Conservation (phyloP, 1,139 yeast genomes). For the Candida pseudocylindracea region DNA sequence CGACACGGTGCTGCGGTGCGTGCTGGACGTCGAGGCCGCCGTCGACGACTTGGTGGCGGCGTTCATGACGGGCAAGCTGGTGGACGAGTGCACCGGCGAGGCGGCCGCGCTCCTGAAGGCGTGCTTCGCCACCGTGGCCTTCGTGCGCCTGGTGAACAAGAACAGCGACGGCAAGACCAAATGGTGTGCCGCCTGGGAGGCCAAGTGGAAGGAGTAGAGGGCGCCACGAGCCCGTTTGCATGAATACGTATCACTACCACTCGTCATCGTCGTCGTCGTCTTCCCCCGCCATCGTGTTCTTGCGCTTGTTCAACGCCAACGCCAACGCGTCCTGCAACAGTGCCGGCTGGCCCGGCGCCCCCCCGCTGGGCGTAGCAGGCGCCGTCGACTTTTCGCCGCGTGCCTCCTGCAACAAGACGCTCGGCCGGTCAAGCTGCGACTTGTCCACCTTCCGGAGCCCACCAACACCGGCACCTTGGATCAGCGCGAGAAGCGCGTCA, state of each 20-base stretch:
- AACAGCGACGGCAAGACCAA: conserved; percentile 17
- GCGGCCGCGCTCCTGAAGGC: conserved; percentile 9
- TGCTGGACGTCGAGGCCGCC: conserved; percentile 7
- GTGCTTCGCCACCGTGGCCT: conserved; percentile 11
- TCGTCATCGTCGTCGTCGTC: conserved; percentile 77
- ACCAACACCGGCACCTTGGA: conserved; percentile 44
- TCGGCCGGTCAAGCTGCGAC: conserved; percentile 60
- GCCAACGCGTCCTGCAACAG: conserved; percentile 74
- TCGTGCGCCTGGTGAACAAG: conserved; percentile 16
- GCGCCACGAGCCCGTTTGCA: conserved; percentile 1
- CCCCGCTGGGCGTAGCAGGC: conserved; percentile 12
- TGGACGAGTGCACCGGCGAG: conserved; percentile 9
- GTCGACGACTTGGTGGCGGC: conserved; percentile 25
- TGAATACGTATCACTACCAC: conserved; percentile 14
- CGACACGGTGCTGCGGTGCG: conserved; percentile 6
- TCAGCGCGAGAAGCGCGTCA: conserved; percentile 75
- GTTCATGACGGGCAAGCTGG: conserved; percentile 18
- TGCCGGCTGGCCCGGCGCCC: conserved; percentile 25
- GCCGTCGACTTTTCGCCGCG: conserved; percentile 24
- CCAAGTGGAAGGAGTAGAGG: conserved; percentile 10
- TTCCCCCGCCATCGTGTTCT: conserved; percentile 60
- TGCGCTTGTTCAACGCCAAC: conserved; percentile 63
- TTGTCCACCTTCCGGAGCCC: conserved; percentile 60
- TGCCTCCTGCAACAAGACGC: conserved; percentile 48
- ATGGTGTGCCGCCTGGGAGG: conserved; percentile 30